Conservation (phyloP, 257 asterid genomes). For the Nyctanthes arbortristis region DNA sequence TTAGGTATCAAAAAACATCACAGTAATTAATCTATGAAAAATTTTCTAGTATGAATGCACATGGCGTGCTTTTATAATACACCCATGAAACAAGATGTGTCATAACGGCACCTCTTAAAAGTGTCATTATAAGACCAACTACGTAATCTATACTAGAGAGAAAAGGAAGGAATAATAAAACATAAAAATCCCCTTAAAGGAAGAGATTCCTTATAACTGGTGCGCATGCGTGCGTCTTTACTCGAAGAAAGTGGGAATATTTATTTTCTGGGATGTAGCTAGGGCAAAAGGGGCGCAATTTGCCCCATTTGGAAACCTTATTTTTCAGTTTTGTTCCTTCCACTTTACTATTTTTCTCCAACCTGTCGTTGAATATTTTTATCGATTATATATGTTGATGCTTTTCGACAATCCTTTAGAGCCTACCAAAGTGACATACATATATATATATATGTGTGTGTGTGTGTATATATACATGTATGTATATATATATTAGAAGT, state of each 20-base stretch:
- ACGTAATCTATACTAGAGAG: too few relatives aligned
- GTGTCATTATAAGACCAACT: too few relatives aligned
- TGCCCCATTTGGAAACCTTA: slow-evolving; percentile 44
- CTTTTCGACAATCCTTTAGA: background rate
- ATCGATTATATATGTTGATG: background rate
- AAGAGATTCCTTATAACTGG: background rate
- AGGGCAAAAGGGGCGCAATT: slow-evolving; percentile 20
- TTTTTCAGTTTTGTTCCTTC: slow-evolving; percentile 7
- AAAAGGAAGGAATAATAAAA: background rate
- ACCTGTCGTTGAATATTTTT: background rate
- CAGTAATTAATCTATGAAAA: too few relatives aligned
- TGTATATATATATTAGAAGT: too few relatives aligned
- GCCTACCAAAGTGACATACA: slow-evolving; percentile 36
- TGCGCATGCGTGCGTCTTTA: background rate
- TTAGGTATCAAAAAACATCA: too few relatives aligned
- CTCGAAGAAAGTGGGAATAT: background rate
- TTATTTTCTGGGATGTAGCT: background rate
- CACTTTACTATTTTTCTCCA: slow-evolving; percentile 18
- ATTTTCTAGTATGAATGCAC: too few relatives aligned
- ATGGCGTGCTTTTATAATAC: too few relatives aligned
- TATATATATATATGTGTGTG: slow-evolving; percentile 18
- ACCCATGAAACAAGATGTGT: too few relatives aligned
- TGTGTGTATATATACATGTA: slow-evolving; percentile 18
- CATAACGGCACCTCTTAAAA: too few relatives aligned
- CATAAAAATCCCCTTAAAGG: background rate